Evolutionary conservation across 495 filamentous ascomycete genomes (phyloP).

Genomic region (Xylaria grammica): DNA sequence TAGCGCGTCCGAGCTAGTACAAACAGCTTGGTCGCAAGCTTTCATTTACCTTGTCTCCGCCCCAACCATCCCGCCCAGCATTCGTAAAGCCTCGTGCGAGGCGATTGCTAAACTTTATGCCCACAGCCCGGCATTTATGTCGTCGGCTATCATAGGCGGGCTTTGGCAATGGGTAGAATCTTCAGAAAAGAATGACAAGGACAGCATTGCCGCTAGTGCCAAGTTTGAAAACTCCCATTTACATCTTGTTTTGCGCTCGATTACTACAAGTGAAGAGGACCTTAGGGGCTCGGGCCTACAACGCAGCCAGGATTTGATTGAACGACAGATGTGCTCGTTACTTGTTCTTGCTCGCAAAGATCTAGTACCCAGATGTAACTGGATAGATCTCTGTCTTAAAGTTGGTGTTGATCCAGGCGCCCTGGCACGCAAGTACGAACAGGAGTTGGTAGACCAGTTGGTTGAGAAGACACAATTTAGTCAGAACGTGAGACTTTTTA

Average conservation of each 20-base stretch:
- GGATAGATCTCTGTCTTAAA: slow-evolving; percentile 86
- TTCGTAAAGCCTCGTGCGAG: slow-evolving; percentile 63
- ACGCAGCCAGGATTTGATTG: slow-evolving; percentile 50
- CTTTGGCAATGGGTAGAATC: slow-evolving; percentile 83
- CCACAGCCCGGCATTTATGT: slow-evolving; percentile 57
- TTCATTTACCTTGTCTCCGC: slow-evolving; percentile 79
- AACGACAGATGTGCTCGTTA: slow-evolving; percentile 71
- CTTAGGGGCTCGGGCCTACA: slow-evolving; percentile 42
- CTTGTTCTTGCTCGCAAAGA: slow-evolving; percentile 79
- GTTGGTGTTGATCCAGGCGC: slow-evolving; percentile 81
- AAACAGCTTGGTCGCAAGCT: slow-evolving; percentile 76
- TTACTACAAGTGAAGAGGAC: slow-evolving; percentile 62
- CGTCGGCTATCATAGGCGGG: slow-evolving; percentile 65
- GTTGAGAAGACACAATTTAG: slow-evolving; percentile 51
- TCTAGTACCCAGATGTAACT: slow-evolving; percentile 75
- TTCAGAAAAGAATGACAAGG: slow-evolving; percentile 71
- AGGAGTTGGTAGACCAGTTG: slow-evolving; percentile 54
- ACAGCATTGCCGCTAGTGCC: slow-evolving; percentile 70
- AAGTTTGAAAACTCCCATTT: slow-evolving; percentile 67
- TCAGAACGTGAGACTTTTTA: slow-evolving; percentile 47
- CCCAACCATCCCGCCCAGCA: slow-evolving; percentile 56
- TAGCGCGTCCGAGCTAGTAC: slow-evolving; percentile 34
- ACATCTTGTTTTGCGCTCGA: slow-evolving; percentile 69
- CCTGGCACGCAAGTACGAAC: slow-evolving; percentile 63
- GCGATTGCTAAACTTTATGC: slow-evolving; percentile 65